Conservation (phyloP, 495 filamentous ascomycete species). For the Trichoderma virens region DNA sequence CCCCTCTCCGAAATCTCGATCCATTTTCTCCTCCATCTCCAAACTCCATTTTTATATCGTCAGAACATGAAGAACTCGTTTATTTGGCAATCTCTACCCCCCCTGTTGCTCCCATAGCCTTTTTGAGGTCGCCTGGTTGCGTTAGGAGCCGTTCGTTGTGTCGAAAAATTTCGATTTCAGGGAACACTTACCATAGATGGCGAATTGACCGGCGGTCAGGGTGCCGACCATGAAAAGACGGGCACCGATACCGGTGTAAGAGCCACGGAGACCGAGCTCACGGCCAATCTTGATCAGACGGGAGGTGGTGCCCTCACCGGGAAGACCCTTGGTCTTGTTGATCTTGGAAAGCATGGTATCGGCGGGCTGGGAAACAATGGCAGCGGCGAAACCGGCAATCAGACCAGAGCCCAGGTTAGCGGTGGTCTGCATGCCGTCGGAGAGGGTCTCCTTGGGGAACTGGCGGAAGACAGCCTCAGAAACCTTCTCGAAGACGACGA, state of each 20-base stretch:
- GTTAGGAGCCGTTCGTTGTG: too few relatives aligned
- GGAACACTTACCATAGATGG: constrained; percentile 73
- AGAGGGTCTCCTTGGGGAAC: constrained; percentile 71
- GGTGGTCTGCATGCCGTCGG: constrained; percentile 67
- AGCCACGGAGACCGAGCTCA: constrained; percentile 86
- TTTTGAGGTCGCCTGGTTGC: constrained; percentile 26
- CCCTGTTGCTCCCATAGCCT: constrained; percentile 59
- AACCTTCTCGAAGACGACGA: constrained; percentile 98
- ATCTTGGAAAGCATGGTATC: constrained; percentile 99
- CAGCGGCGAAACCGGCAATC: constrained; percentile 95
- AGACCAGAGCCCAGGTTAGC: constrained; percentile 95
- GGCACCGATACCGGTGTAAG: constrained; percentile 86
- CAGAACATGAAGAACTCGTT: constrained; percentile 11
- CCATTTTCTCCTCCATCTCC: background rate
- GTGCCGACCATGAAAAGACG: constrained; percentile 78
- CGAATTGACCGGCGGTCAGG: constrained; percentile 88
- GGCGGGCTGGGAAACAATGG: constrained; percentile 92
- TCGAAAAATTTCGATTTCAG: constrained; percentile 50
- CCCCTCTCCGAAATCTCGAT: background rate
- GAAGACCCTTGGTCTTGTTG: constrained; percentile 97
- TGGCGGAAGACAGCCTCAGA: constrained; percentile 64
- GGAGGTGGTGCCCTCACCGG: constrained; percentile 86
- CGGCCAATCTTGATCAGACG: constrained; percentile 93
- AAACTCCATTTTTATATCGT: background rate
- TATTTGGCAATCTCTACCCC: constrained; percentile 69